Conservation (phyloP, 805 yeast species). For the Scheffersomyces coipomensis region DNA sequence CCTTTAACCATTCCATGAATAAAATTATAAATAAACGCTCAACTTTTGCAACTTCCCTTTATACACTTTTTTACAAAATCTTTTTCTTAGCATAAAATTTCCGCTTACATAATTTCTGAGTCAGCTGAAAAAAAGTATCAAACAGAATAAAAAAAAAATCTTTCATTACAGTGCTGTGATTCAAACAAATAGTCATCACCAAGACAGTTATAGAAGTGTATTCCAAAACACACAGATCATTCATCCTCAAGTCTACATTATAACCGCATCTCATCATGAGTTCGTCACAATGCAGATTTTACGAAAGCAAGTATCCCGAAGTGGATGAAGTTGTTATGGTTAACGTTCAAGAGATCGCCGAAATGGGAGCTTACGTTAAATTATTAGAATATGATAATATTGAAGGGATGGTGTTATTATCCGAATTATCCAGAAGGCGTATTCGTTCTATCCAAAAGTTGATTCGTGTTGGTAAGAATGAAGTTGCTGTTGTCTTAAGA, state of each 20-base stretch:
- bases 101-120: not conserved
- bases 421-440: constrained; percentile 97
- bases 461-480: constrained; percentile 97
- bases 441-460: constrained; percentile 96
- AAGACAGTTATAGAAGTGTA: too few relatives aligned
- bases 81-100: too few relatives aligned
- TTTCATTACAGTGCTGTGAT: not conserved
- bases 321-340: constrained; percentile 99
- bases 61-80: too few relatives aligned
- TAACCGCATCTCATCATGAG: constrained; percentile 71
- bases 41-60: too few relatives aligned
- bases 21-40: too few relatives aligned
- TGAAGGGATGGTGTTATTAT: constrained; percentile 96
- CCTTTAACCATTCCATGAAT: too few relatives aligned
- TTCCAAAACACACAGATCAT: too few relatives aligned
- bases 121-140: not conserved
- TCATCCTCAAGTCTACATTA: too few relatives aligned
- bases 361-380: constrained; percentile 98
- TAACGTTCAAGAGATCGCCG: constrained; percentile 96
- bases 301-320: constrained; percentile 97
- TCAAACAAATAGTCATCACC: not conserved
- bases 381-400: constrained; percentile 95
- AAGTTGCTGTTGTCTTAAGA: constrained; percentile 95
- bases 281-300: constrained; percentile 89
- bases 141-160: not conserved